Conservation (phyloP, 192 early-diverging fungal genomes). For the Haplosporangium gracile region DNA sequence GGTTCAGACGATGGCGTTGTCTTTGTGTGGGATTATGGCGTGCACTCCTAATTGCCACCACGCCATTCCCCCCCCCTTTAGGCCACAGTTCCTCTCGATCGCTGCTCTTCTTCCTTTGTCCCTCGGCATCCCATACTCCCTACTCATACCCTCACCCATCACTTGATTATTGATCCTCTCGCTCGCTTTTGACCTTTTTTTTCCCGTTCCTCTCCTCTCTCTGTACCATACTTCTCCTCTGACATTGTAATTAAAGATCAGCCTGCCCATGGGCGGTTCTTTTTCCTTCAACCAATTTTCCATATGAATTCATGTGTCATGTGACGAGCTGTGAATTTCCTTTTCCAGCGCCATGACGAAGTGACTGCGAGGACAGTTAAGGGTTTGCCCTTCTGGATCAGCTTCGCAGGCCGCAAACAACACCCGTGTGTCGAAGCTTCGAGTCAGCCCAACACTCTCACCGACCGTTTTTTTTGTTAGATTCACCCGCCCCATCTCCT, state of each 20-base stretch:
- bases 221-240: background rate
- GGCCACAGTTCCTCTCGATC: background rate
- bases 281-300: background rate
- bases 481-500: background rate
- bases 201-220: background rate
- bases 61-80: background rate
- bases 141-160: background rate
- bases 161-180: background rate
- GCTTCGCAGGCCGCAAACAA: conserved; percentile 6
- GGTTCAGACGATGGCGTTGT: conserved; percentile 89
- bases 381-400: background rate
- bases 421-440: background rate
- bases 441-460: too few relatives aligned
- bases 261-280: background rate
- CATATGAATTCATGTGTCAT: background rate
- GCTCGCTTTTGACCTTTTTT: background rate
- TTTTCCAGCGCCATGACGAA: background rate
- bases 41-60: conserved; percentile 2
- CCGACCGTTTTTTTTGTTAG: too few relatives aligned
- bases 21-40: conserved; percentile 86
- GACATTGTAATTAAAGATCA: background rate
- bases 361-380: background rate
- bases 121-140: background rate
- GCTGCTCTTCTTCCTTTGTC: background rate
- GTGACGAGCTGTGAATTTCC: background rate